Percentiles rank a stretch among this genome's conserved stretches.
Evolutionary conservation across 2,329 filamentous ascomycete genomes (phyloP).

Genomic region (Aspergillus hiratsukae): DNA sequence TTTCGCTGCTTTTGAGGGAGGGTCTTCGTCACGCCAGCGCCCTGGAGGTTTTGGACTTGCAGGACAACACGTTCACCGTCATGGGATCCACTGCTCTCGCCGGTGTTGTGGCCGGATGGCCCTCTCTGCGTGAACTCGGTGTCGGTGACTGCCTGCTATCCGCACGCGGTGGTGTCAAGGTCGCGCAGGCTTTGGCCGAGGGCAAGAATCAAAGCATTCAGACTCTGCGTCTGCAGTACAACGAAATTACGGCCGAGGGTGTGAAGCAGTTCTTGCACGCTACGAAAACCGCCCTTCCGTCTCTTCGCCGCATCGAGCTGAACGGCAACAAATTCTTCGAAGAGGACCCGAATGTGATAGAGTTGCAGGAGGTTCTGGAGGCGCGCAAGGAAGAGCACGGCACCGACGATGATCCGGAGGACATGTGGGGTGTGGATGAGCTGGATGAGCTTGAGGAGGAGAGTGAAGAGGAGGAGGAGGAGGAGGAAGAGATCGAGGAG

Average conservation of each 20-base stretch:
- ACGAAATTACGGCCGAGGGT: constrained; percentile 79
- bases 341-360: constrained; percentile 68
- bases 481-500: constrained; percentile 50
- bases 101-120: constrained; percentile 69
- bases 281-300: constrained; percentile 64
- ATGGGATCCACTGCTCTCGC: constrained; percentile 74
- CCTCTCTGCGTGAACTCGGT: constrained; percentile 72
- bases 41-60: constrained; percentile 77
- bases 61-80: constrained; percentile 95
- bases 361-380: constrained; percentile 67
- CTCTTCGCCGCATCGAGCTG: constrained; percentile 79
- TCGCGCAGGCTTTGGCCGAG: constrained; percentile 67
- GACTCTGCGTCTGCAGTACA: constrained; percentile 81
- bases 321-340: constrained; percentile 95
- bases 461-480: constrained; percentile 64
- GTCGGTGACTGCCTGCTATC: constrained; percentile 84
- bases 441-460: constrained; percentile 79
- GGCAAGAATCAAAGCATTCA: constrained; percentile 77
- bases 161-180: constrained; percentile 67
- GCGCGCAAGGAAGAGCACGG: constrained; percentile 68
- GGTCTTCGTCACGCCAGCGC: constrained; percentile 67
- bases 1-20: constrained; percentile 71
- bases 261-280: constrained; percentile 68
- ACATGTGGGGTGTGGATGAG: constrained; percentile 79
- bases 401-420: constrained; percentile 63